Conservation (phyloP, 1,284 basidiomycete species). For the Cutaneotrichosporon mucoides region DNA sequence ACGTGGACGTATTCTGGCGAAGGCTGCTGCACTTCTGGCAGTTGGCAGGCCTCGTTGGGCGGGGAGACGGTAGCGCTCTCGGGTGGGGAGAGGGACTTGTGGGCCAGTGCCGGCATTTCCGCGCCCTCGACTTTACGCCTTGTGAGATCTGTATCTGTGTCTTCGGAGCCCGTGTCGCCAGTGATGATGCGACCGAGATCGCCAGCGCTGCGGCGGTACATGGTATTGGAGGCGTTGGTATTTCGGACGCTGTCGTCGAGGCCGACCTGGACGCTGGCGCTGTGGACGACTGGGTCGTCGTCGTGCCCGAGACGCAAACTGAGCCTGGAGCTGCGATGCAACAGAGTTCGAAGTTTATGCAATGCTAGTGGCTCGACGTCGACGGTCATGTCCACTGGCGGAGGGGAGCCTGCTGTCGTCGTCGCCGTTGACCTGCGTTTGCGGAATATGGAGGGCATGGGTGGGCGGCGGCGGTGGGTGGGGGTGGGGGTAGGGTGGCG, state of each 20-base stretch:
- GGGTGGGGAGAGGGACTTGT: background rate
- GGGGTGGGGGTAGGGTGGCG: too few species aligned
- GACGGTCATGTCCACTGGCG: background rate
- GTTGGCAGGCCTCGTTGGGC: background rate
- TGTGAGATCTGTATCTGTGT: background rate
- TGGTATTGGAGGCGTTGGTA: background rate
- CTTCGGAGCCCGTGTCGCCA: background rate
- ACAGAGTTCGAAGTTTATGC: background rate
- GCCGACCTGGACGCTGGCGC: background rate
- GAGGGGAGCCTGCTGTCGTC: background rate
- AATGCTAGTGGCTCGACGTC: background rate
- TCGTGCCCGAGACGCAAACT: background rate
- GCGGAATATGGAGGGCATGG: conserved; percentile 1
- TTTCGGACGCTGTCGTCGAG: background rate
- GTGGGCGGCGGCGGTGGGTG: background rate
- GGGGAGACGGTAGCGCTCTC: conserved; percentile 1
- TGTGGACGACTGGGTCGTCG: background rate
- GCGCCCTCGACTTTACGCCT: background rate
- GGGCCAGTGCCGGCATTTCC: background rate
- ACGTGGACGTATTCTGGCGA: background rate
- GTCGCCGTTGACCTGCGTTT: background rate
- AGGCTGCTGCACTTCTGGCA: background rate
- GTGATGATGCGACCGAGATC: background rate
- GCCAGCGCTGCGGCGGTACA: background rate
- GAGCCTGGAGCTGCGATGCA: background rate